phyloP scores from a whole-genome alignment of 2,329 filamentous ascomycete species.

The Ceratocystis cacaofunesta region DNA sequence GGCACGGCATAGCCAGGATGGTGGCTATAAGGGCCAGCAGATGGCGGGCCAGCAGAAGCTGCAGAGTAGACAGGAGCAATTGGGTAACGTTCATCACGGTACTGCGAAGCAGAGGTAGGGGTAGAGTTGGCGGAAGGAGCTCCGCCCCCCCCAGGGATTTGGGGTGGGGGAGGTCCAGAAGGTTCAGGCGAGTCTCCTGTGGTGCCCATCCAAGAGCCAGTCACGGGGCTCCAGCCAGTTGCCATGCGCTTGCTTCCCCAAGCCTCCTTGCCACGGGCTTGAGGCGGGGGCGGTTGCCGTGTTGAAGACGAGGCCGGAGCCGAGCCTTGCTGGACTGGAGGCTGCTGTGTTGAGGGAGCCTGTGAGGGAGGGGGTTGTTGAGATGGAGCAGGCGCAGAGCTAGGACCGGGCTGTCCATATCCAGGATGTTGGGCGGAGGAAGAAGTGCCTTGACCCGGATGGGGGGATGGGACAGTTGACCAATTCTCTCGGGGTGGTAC shows the following conservation, averaged over 20 bases:
- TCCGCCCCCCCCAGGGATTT: neutral
- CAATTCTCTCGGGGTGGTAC: conserved; percentile 6
- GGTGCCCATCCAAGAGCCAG: neutral
- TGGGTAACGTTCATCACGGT: conserved; percentile 14
- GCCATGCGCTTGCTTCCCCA: neutral
- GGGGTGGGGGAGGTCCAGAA: neutral
- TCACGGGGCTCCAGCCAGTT: neutral
- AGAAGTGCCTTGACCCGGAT: neutral
- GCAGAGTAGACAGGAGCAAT: conserved; percentile 2
- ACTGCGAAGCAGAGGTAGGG: neutral
- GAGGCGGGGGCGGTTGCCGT: neutral
- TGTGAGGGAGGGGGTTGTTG: neutral
- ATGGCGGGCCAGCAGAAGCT: neutral
- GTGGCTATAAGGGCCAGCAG: conserved; percentile 5
- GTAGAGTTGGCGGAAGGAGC: neutral
- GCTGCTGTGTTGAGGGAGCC: neutral
- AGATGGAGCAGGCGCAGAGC: conserved; percentile 3
- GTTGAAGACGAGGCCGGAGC: neutral
- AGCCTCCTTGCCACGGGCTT: neutral
- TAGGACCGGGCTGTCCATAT: neutral
- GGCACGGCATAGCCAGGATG: conserved; percentile 5
- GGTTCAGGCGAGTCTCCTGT: conserved; percentile 2
- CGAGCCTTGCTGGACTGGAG: neutral
- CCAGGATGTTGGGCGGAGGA: neutral
- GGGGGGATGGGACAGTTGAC: neutral